Evolutionary conservation across 2,329 filamentous ascomycete genomes (phyloP).

Genomic region (Cytospora piceae): DNA sequence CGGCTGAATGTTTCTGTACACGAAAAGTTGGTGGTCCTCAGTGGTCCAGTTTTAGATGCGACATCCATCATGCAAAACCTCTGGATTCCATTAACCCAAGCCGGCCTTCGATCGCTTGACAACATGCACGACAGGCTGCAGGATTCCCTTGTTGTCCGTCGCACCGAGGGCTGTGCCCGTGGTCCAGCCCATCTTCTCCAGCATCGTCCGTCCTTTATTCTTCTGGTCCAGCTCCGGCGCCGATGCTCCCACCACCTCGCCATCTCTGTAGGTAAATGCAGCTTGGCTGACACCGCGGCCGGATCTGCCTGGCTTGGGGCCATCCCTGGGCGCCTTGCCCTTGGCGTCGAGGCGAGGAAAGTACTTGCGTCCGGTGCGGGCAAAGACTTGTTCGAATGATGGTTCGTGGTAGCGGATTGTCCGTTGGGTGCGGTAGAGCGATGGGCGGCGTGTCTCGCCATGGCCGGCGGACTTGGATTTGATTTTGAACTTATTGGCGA

Average conservation of each 20-base stretch:
- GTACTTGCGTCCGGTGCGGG: constrained; percentile 56
- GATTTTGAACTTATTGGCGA: constrained; percentile 75
- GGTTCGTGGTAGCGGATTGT: constrained; percentile 66
- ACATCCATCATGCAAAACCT: not conserved
- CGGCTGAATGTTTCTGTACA: not conserved
- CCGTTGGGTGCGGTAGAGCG: constrained; percentile 72
- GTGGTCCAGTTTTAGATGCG: not conserved
- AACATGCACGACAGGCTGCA: constrained; percentile 82
- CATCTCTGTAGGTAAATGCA: constrained; percentile 71
- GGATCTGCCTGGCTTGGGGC: constrained; percentile 37
- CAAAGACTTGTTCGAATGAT: constrained; percentile 54
- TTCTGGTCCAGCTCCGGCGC: constrained; percentile 82
- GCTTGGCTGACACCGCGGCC: constrained; percentile 38
- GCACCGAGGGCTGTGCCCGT: constrained; percentile 83
- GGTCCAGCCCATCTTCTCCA: constrained; percentile 98
- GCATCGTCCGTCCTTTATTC: constrained; percentile 83
- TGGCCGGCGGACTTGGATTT: constrained; percentile 83
- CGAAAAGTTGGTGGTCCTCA: not conserved
- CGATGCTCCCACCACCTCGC: constrained; percentile 83
- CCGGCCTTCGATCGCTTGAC: constrained; percentile 88
- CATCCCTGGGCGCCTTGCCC: constrained; percentile 34
- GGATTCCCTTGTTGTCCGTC: constrained; percentile 81
- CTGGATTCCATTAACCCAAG: constrained; percentile 58
- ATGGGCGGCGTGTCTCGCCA: constrained; percentile 73
- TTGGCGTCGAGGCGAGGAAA: constrained; percentile 56